Percentiles rank a stretch among this genome's conserved stretches.
Conservation (phyloP, 805 yeast genomes). For the Metschnikowia peoriensis region DNA sequence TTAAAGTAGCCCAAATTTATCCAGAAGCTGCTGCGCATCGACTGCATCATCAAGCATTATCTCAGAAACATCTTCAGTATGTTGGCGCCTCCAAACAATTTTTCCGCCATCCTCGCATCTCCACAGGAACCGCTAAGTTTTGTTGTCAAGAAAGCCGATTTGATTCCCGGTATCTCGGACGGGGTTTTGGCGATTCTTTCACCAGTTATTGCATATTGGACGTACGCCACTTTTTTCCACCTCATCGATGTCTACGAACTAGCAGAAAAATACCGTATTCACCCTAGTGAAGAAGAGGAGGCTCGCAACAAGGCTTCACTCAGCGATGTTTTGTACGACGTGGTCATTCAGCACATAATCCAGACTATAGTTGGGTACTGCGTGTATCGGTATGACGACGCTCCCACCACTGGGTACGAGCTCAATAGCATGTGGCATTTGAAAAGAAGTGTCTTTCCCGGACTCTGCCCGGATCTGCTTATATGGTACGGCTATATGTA, state of each 20-base stretch:
- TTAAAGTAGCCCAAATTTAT: no score
- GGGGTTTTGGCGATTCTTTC: conserved; percentile 65
- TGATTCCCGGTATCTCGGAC: conserved; percentile 67
- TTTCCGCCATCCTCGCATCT: conserved; percentile 16
- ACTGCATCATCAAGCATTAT: not conserved
- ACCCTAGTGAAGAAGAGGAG: conserved; percentile 83
- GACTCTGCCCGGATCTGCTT: conserved; percentile 45
- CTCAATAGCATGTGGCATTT: conserved; percentile 45
- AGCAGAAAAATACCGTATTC: conserved; percentile 84
- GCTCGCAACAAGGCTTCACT: conserved; percentile 73
- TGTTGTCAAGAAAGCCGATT: conserved; percentile 32
- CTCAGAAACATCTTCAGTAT: not conserved
- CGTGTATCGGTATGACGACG: conserved; percentile 56
- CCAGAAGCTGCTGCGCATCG: not conserved
- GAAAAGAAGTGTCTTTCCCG: conserved; percentile 37
- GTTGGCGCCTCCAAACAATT: conserved; percentile 21
- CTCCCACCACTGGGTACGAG: conserved; percentile 53
- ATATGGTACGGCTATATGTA: conserved; percentile 58
- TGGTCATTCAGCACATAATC: conserved; percentile 76
- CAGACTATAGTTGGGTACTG: conserved; percentile 70
- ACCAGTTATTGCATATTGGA: conserved; percentile 87
- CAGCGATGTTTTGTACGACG: conserved; percentile 73
- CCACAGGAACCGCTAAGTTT: conserved; percentile 14
- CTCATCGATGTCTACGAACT: conserved; percentile 69
- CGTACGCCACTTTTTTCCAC: conserved; percentile 69